Evolutionary conservation across 2,329 filamentous ascomycete species (phyloP).

Genomic region (Aureobasidium leucospermi): DNA sequence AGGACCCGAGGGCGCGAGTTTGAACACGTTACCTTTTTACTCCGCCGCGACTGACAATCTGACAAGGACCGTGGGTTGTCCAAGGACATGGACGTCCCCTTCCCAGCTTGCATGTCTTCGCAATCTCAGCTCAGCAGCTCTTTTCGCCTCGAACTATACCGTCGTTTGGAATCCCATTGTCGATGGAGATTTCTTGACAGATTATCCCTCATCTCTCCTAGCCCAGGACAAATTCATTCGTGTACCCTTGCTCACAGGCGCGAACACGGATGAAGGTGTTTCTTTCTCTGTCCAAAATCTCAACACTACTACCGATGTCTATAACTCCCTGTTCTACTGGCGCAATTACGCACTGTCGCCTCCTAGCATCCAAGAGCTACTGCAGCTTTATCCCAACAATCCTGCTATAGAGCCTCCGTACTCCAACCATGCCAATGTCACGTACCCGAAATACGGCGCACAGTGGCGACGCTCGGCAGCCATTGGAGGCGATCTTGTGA

Average conservation of each 20-base stretch:
- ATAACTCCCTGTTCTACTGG: constrained; percentile 37
- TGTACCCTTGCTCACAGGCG: constrained; percentile 41
- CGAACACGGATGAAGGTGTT: constrained; percentile 45
- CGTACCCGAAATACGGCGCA: constrained; percentile 28
- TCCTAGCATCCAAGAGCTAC: constrained; percentile 35
- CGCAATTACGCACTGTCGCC: constrained; percentile 41
- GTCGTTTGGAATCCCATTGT: constrained; percentile 28
- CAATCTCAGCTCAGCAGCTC: constrained; percentile 15
- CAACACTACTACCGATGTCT: constrained; percentile 39
- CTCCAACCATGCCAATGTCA: constrained; percentile 21
- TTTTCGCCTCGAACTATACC: constrained; percentile 18
- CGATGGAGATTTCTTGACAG: constrained; percentile 43
- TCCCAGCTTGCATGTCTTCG: constrained; percentile 17
- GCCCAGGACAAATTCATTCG: constrained; percentile 35
- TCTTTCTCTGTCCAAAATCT: constrained; percentile 35
- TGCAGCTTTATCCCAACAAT: constrained; percentile 44
- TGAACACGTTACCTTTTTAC: constrained; percentile 16
- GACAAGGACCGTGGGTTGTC: constrained; percentile 17
- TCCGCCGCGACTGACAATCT: constrained; percentile 16
- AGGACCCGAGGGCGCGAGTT: constrained; percentile 26
- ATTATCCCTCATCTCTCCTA: constrained; percentile 41
- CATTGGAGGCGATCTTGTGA: constrained; percentile 43
- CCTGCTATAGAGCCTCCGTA: constrained; percentile 42
- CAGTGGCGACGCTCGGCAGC: constrained; percentile 38
- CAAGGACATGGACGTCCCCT: constrained; percentile 16